Base-by-base conservation (phyloP, 495 filamentous ascomycete genomes). In the Lophiotrema nucula region DNA sequence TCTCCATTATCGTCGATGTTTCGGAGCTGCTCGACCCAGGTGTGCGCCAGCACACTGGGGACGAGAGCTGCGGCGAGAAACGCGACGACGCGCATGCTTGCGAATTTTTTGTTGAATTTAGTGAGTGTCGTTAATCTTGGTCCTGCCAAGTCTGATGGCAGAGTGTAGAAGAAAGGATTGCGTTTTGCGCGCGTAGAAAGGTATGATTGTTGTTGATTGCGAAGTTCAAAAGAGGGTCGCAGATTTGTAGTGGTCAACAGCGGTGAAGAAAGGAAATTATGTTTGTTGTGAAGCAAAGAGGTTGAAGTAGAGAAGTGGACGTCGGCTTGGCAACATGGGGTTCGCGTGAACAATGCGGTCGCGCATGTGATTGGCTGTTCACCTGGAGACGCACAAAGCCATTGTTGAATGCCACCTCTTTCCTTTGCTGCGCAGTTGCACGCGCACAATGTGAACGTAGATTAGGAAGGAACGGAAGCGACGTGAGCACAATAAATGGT, bases 11-110 rank as follows among this genome's bases (percentile, higher is more conserved):
- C 68, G 38, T 83, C 79, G 72, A 97, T 83, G 26, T 83, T 78
- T n/a, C 69, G 75, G 22, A 90, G 70, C 54, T 85, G 70, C 67
- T 95, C 89, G 15, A 90, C 77, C 92, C 92, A 97, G 35, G 85
- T 82, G 71, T 95, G 90, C 22, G 79, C 86, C 39, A 60, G 55
- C 23, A 73, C 55, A 18, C n/a, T 12, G 26, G 48, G 26, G 44
- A 11, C 21, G 68, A 25, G 67, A 49, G 26, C 47, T 19, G 35
- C 27, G 23, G 44, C 57, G 18, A 72, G 53, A 27, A 79, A 67
- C 19, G 77, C 66, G 46, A 41, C 42, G 16, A 56, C 23, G 27
- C 43, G 24, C 16, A 50, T 65, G 22, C 25, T 37, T 37, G 31
- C 12, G 22, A 16, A 15, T 25, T 11, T 16, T 35, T 3, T 45